These are phyloP conservation scores for Colletotrichum scovillei DNA, from an alignment of 2,329 filamentous ascomycete species.

Conservation along the genomic window DNA sequence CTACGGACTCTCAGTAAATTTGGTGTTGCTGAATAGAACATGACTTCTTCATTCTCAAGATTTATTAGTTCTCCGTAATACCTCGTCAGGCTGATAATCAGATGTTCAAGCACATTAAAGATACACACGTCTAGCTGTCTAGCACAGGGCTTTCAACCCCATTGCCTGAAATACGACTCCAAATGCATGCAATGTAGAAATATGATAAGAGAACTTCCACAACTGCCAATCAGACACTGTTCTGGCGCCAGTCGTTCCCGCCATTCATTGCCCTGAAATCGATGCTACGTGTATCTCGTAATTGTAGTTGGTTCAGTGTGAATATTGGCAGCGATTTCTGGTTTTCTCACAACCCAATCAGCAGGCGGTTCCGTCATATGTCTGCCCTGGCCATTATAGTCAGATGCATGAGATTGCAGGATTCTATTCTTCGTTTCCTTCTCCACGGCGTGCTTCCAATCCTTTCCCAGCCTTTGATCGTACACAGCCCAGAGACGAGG, in stretches of 20 bases:
- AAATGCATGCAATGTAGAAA: too few relatives aligned
- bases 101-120: too few relatives aligned
- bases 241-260: too few relatives aligned
- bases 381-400: slow-evolving; percentile 42
- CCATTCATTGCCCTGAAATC: too few relatives aligned
- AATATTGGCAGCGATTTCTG: not conserved
- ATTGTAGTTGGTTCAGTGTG: not conserved
- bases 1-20: slow-evolving; percentile 40
- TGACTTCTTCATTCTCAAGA: too few relatives aligned
- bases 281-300: not conserved
- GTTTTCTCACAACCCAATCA: slow-evolving; percentile 18
- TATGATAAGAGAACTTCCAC: too few relatives aligned
- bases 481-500: slow-evolving; percentile 47
- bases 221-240: too few relatives aligned
- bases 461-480: slow-evolving; percentile 36
- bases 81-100: too few relatives aligned
- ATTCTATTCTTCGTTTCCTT: slow-evolving; percentile 44
- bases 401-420: slow-evolving; percentile 41
- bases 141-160: too few relatives aligned
- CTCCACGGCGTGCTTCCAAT: slow-evolving; percentile 39
- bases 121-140: too few relatives aligned
- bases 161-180: too few relatives aligned
- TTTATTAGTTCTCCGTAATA: too few relatives aligned
- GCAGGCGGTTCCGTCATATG: slow-evolving; percentile 44
- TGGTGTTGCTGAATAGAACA: not conserved